These are phyloP conservation scores for Acidiella bohemica DNA, from an alignment of 495 filamentous ascomycete genomes.

Conservation along the genomic window DNA sequence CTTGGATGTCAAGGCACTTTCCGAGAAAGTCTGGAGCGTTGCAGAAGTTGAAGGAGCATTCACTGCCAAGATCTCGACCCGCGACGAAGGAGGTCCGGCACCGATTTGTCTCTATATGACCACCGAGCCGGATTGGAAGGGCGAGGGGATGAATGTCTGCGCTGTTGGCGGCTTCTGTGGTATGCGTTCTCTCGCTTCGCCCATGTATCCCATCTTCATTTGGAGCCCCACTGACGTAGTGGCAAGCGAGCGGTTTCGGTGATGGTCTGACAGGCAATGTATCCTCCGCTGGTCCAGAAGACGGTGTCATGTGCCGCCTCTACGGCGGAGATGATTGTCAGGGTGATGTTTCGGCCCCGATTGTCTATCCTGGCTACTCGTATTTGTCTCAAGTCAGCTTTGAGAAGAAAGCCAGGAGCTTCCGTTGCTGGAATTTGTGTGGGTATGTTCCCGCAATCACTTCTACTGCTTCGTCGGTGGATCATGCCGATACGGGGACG, in stretches of 20 bases:
- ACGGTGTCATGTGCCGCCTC: slow-evolving; percentile 10
- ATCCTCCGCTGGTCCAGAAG: slow-evolving; percentile 10
- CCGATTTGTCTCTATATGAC: slow-evolving; percentile 6
- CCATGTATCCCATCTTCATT: no score
- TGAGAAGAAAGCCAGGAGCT: slow-evolving; percentile 9
- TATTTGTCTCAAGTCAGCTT: slow-evolving; percentile 9
- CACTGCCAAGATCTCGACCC: not conserved
- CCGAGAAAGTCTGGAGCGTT: no score
- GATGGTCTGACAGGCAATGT: slow-evolving; percentile 7
- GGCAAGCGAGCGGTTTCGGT: slow-evolving; percentile 5
- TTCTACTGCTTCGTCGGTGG: not conserved
- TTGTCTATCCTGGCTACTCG: slow-evolving; percentile 12
- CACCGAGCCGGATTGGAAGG: slow-evolving; percentile 7
- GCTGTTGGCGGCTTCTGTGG: slow-evolving; percentile 7
- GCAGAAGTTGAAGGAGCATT: no score
- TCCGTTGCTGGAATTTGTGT: slow-evolving; percentile 12
- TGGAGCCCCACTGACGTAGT: no score
- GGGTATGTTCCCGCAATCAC: slow-evolving; percentile 4
- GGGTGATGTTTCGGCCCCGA: slow-evolving; percentile 6
- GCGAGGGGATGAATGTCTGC: slow-evolving; percentile 13
- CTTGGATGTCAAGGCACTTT: no score
- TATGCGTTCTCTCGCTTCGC: not conserved
- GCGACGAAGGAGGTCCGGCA: slow-evolving; percentile 1
- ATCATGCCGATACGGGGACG: no score
- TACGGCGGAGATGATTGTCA: slow-evolving; percentile 9